Evolutionary conservation across 2,329 filamentous ascomycete species (phyloP).

Genomic region (Cladorrhinum sp.): DNA sequence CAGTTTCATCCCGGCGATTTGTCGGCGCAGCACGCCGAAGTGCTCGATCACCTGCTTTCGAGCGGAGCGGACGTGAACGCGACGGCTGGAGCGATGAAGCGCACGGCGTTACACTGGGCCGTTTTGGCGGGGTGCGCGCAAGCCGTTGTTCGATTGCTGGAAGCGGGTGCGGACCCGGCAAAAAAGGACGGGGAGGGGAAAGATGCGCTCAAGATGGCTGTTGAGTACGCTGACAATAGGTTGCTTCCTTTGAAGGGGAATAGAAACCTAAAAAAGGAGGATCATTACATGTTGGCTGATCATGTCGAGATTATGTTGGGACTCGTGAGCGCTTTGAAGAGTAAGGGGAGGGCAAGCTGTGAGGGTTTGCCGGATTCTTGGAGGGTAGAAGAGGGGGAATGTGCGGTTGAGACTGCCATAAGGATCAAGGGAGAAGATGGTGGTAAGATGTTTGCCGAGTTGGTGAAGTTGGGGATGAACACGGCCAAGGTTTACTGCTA

Average conservation of each 20-base stretch:
- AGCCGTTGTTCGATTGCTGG: too few relatives aligned
- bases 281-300: too few relatives aligned
- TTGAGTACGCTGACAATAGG: background rate
- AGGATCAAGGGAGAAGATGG: background rate
- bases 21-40: too few relatives aligned
- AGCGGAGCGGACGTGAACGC: too few relatives aligned
- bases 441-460: background rate
- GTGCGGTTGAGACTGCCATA: background rate
- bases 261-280: too few relatives aligned
- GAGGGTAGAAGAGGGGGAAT: conserved; percentile 3
- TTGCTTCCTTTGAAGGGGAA: too few relatives aligned
- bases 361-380: too few relatives aligned
- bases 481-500: background rate
- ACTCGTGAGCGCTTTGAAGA: background rate
- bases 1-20: too few relatives aligned
- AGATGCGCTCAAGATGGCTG: background rate
- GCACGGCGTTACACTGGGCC: too few relatives aligned
- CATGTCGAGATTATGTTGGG: conserved; percentile 6
- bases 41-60: too few relatives aligned
- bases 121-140: too few relatives aligned
- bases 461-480: background rate
- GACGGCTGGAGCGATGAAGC: too few relatives aligned
- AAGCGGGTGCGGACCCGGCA: background rate
- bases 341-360: background rate
- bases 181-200: background rate